Base-by-base conservation (phyloP, 768 basidiomycete genomes). In the Cystobasidium onofrii region DNA sequence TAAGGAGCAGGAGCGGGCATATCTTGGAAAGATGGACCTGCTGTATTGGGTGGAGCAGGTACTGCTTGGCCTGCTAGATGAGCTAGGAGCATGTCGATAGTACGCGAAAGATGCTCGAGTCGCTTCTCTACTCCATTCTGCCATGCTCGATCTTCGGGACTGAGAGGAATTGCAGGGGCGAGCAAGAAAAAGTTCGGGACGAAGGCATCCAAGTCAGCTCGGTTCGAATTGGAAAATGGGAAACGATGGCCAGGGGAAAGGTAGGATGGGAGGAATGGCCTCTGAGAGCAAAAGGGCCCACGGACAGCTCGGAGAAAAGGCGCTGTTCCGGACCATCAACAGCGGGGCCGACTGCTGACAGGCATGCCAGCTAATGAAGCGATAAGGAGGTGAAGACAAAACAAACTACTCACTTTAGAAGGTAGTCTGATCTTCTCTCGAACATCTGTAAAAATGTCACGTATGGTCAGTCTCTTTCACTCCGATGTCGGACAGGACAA, bases 131-230 rank as follows among this genome's bases (percentile, higher is more conserved):
- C 69, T 7, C 69, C 55, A 36, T 71, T 71, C 27, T 71, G 69
- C 69, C 69, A 71, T 2, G 69, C 69, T 29, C 69, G 54, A 31
- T 71, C 69, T 60, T 71, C 69, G 23, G 69, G 69, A 36, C 69
- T 71, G 17, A 18, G 25, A 52, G 15, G 25, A 2, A 43, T 2
- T 31, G 29, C 20, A 43, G 34, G n/a, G n/a, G n/a, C n/a, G n/a
- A n/a, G n/a, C n/a, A n/a, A n/a, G n/a, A n/a, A n/a, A n/a, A n/a
- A n/a, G n/a, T n/a, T n/a, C n/a, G n/a, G 63, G 1, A 44, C 4
- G n/a, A 55, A 55, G 18, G 20, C 54, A 31, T 7, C 27, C 57
- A 60, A 29, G 43, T 64, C 63, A 39, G 63, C 63, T 25, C 29
- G 12, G 36, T 4, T 39, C 41, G 6, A 12, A 20, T 64, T 15